Conservation (phyloP, 768 basidiomycete genomes). For the Nevesoporus exiguus region DNA sequence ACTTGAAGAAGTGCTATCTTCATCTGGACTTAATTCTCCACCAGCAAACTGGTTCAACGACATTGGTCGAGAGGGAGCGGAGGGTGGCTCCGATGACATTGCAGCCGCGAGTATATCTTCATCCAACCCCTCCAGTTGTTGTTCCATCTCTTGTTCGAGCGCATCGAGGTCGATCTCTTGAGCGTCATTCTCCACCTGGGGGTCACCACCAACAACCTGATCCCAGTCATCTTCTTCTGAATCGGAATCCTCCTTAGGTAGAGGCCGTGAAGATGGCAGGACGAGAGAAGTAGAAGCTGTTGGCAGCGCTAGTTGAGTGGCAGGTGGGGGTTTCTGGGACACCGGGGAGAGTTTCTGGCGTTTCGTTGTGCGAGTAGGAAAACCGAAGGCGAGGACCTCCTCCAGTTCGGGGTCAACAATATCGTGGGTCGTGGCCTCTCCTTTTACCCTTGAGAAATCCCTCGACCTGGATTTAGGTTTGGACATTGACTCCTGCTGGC, state of each 20-base stretch:
- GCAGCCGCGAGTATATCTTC: conserved; percentile 52
- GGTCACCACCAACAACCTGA: conserved; percentile 32
- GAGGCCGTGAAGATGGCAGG: conserved; percentile 30
- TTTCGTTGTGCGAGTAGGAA: conserved; percentile 40
- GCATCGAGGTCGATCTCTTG: conserved; percentile 36
- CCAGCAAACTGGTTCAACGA: conserved; percentile 50
- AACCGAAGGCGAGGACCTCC: conserved; percentile 49
- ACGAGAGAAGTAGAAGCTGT: conserved; percentile 28
- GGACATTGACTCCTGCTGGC: conserved; percentile 18
- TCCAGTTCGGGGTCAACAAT: conserved; percentile 35
- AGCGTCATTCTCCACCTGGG: conserved; percentile 26
- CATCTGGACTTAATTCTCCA: conserved; percentile 37
- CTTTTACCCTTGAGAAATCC: conserved; percentile 22
- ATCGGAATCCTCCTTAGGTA: conserved; percentile 34
- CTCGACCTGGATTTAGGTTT: conserved; percentile 30
- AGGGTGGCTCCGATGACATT: conserved; percentile 35
- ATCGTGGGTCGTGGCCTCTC: conserved; percentile 13
- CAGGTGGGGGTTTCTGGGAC: conserved; percentile 9
- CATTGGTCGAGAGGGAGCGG: conserved; percentile 37
- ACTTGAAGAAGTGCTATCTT: conserved; percentile 52
- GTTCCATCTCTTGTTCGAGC: conserved; percentile 36
- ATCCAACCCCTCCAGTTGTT: conserved; percentile 38
- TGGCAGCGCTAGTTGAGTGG: conserved; percentile 40
- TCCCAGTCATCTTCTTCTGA: conserved; percentile 57
- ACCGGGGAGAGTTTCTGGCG: conserved; percentile 26